These are phyloP conservation scores for Xylaria acuta DNA, from an alignment of 495 filamentous ascomycete genomes.

Conservation along the genomic window DNA sequence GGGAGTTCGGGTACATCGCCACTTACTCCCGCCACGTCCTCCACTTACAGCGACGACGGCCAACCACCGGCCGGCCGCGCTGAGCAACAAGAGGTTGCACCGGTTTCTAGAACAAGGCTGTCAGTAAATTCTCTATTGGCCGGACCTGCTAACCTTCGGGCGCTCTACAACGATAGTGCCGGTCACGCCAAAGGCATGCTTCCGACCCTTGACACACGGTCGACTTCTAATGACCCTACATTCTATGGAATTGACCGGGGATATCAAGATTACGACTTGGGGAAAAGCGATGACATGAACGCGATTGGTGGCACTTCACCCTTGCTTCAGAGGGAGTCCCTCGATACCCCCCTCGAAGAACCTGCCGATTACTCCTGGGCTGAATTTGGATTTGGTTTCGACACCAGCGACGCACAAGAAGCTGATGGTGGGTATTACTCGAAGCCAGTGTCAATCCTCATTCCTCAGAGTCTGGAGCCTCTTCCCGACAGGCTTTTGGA, in stretches of 20 bases:
- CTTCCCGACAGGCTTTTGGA: constrained; percentile 57
- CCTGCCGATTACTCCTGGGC: constrained; percentile 31
- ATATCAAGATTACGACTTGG: constrained; percentile 69
- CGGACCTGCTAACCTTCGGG: constrained; percentile 35
- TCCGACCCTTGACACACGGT: constrained; percentile 36
- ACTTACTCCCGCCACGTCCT: constrained; percentile 55
- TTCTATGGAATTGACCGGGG: constrained; percentile 74
- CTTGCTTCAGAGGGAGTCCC: constrained; percentile 37
- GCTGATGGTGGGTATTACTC: constrained; percentile 71
- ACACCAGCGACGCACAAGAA: constrained; percentile 56
- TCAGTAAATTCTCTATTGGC: constrained; percentile 42
- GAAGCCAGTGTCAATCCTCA: constrained; percentile 60
- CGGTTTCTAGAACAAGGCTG: constrained; percentile 25
- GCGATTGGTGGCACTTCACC: constrained; percentile 56
- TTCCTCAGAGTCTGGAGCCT: constrained; percentile 43
- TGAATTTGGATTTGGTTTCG: constrained; percentile 55
- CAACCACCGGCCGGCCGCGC: constrained; percentile 33
- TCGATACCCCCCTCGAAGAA: constrained; percentile 32
- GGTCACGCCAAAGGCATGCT: constrained; percentile 32
- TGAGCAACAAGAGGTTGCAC: constrained; percentile 1
- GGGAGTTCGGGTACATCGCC: constrained; percentile 43
- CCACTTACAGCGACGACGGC: constrained; percentile 51
- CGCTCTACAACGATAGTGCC: constrained; percentile 35
- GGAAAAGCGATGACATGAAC: constrained; percentile 69
- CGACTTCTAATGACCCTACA: constrained; percentile 40